phyloP scores from a whole-genome alignment of 305 asterid species.

The Fraxinus baroniana region DNA sequence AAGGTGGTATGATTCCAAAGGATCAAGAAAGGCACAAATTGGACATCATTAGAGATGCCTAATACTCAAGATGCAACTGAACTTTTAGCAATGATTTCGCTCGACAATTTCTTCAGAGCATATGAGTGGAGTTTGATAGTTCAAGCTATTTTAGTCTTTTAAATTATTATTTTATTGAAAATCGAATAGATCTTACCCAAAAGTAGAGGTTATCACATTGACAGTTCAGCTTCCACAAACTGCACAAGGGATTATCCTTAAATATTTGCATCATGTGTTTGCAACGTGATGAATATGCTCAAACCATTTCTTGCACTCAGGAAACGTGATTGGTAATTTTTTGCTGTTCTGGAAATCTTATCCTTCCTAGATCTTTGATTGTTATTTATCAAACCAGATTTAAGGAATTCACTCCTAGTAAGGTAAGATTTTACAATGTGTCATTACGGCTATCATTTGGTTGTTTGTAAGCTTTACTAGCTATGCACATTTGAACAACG shows the following conservation, averaged over 20 bases:
- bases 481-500: neutral
- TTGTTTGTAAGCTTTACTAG: neutral
- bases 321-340: neutral
- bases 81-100: neutral
- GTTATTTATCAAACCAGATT: neutral
- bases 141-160: neutral
- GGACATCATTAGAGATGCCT: neutral
- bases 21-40: slow-evolving; percentile 1
- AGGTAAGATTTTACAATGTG: neutral
- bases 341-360: neutral
- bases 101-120: neutral
- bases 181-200: neutral
- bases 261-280: neutral
- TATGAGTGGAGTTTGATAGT: neutral
- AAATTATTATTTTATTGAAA: neutral
- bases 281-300: neutral
- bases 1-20: neutral
- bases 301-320: neutral
- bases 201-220: neutral
- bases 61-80: neutral
- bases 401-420: neutral
- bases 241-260: neutral
- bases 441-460: neutral
- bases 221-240: neutral
- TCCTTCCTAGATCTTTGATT: neutral